These are phyloP conservation scores for Carallia brachiata DNA, from an alignment of 345 rosid species.

Conservation along the genomic window DNA sequence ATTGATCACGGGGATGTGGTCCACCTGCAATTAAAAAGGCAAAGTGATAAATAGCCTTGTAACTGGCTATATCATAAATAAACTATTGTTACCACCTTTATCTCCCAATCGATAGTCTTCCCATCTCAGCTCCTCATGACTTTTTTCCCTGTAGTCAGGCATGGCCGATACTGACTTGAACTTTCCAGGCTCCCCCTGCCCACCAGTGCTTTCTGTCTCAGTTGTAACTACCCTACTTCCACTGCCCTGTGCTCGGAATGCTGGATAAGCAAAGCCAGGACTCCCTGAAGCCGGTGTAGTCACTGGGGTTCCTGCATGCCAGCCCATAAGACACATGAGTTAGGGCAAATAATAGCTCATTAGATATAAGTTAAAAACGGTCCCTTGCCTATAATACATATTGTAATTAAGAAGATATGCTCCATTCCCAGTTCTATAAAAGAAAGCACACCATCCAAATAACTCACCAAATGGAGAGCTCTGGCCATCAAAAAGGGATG, in stretches of 20 bases:
- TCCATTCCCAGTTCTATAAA: too few species aligned
- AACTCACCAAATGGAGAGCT: slow-evolving; percentile 60
- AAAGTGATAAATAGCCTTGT: background rate
- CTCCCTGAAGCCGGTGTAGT: slow-evolving; percentile 68
- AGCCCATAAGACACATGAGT: background rate
- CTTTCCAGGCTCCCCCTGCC: slow-evolving; percentile 53
- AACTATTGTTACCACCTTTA: slow-evolving; percentile 51
- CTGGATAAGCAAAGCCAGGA: slow-evolving; percentile 59
- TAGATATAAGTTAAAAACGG: too few species aligned
- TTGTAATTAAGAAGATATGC: too few species aligned
- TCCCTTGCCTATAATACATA: too few species aligned
- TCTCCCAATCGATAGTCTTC: slow-evolving; percentile 95
- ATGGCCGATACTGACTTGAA: slow-evolving; percentile 82
- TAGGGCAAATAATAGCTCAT: background rate
- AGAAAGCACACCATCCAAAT: background rate
- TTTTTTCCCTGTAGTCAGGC: slow-evolving; percentile 65
- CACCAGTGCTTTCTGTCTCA: slow-evolving; percentile 54
- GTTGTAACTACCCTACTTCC: slow-evolving; percentile 76
- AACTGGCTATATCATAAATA: slow-evolving; percentile 3
- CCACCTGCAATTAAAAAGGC: slow-evolving; percentile 59
- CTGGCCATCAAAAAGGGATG: slow-evolving; percentile 66
- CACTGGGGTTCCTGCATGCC: slow-evolving; percentile 53
- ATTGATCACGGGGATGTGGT: slow-evolving; percentile 52
- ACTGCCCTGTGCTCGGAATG: slow-evolving; percentile 66
- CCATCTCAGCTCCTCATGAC: slow-evolving; percentile 92